Percentiles rank a stretch among this genome's conserved stretches.
Evolutionary conservation across 2,329 filamentous ascomycete species (phyloP).

Genomic region (Dactylella cylindrospora): DNA sequence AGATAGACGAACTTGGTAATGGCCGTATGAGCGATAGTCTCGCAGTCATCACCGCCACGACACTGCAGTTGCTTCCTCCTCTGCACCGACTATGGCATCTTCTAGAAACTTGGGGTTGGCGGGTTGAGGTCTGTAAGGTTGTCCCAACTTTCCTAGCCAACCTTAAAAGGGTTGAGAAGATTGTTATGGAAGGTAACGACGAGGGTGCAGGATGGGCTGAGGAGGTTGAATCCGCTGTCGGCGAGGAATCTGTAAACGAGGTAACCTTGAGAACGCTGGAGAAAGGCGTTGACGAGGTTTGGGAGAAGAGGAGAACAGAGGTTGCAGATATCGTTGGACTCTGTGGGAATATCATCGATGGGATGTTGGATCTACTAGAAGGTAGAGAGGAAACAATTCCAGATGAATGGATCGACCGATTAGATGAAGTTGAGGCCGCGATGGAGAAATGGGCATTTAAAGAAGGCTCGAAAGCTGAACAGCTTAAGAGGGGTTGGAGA

Average conservation of each 20-base stretch:
- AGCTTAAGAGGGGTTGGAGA: slow-evolving; percentile 43
- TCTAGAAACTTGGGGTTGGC: slow-evolving; percentile 75
- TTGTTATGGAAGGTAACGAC: slow-evolving; percentile 54
- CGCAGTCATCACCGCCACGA: slow-evolving; percentile 84
- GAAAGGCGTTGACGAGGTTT: slow-evolving; percentile 46
- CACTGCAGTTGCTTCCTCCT: slow-evolving; percentile 82
- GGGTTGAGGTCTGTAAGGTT: slow-evolving; percentile 72
- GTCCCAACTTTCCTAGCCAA: slow-evolving; percentile 69
- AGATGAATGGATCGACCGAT: slow-evolving; percentile 79
- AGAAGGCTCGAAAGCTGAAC: slow-evolving; percentile 65
- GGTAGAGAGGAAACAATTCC: slow-evolving; percentile 81
- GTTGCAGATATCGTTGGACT: slow-evolving; percentile 64
- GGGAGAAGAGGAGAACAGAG: slow-evolving; percentile 51
- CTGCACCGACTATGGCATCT: slow-evolving; percentile 71
- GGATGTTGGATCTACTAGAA: slow-evolving; percentile 83
- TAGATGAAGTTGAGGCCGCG: slow-evolving; percentile 75
- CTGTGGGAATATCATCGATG: slow-evolving; percentile 75
- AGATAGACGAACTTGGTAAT: slow-evolving; percentile 59
- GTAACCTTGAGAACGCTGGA: slow-evolving; percentile 25
- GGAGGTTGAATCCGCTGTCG: slow-evolving; percentile 50
- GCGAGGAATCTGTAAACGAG: slow-evolving; percentile 46
- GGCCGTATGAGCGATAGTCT: slow-evolving; percentile 80
- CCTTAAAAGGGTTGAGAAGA: slow-evolving; percentile 66
- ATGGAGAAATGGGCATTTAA: slow-evolving; percentile 79
- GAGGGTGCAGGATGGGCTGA: slow-evolving; percentile 47